Percentiles rank a stretch among this genome's conserved stretches.
Conservation (phyloP, 2,329 filamentous ascomycete species). For the Penicillium frequentans region DNA sequence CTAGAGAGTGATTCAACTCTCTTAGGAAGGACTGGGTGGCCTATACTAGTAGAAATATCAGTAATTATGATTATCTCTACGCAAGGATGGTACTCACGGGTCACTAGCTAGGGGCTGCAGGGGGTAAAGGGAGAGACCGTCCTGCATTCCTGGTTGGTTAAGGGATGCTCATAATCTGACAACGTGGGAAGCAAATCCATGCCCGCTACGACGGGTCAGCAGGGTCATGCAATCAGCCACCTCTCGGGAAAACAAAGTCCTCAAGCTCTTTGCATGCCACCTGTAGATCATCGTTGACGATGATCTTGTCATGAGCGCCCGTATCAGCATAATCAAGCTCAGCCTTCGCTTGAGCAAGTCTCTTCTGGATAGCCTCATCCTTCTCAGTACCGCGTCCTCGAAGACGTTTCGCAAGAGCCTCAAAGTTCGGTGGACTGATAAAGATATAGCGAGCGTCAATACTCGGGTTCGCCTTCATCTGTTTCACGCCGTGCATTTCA, state of each 20-base stretch:
- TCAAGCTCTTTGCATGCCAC: constrained; percentile 47
- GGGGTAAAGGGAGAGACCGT: no score
- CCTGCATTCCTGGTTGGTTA: not conserved
- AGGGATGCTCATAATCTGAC: not conserved
- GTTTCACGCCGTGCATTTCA: constrained; percentile 87
- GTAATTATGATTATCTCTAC: not conserved
- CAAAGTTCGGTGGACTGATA: constrained; percentile 70
- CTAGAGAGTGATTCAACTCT: not conserved
- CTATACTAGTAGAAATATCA: not conserved
- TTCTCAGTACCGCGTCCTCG: constrained; percentile 70
- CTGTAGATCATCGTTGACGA: constrained; percentile 62
- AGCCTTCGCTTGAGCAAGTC: constrained; percentile 64
- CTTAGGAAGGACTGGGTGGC: not conserved
- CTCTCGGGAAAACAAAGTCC: not conserved
- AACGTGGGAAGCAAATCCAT: not conserved
- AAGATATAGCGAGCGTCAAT: constrained; percentile 76
- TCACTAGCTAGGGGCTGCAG: not conserved
- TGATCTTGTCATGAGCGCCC: constrained; percentile 61
- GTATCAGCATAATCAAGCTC: constrained; percentile 70
- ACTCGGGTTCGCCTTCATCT: constrained; percentile 67
- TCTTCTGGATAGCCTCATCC: constrained; percentile 65
- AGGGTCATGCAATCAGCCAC: not conserved
- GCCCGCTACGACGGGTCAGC: not conserved
- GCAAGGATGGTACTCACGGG: not conserved
- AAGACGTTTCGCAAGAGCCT: constrained; percentile 68